Evolutionary conservation across 2,329 filamentous ascomycete genomes (phyloP).

Genomic region (Pestalotiopsis sp.): DNA sequence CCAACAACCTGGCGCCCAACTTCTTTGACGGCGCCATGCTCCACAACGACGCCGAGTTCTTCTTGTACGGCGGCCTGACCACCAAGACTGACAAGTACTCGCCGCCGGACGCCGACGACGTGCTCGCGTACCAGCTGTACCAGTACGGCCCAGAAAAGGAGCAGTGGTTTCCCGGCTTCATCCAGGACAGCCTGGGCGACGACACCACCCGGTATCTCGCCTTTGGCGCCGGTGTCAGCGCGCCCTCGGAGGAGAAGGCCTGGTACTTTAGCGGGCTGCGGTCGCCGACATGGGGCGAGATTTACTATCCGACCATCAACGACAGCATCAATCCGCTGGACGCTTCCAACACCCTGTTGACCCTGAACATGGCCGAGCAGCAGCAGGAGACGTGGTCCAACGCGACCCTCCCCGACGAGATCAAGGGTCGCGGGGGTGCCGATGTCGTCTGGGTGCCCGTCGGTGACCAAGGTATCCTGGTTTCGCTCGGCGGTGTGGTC

Average conservation of each 20-base stretch:
- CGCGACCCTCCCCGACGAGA: conserved; percentile 47
- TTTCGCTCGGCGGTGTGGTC: conserved; percentile 76
- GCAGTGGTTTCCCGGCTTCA: conserved; percentile 46
- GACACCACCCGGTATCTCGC: conserved; percentile 60
- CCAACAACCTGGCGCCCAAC: conserved; percentile 56
- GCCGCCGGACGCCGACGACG: conserved; percentile 42
- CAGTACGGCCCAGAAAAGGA: conserved; percentile 50
- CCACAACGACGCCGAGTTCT: conserved; percentile 64
- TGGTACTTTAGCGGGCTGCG: conserved; percentile 72
- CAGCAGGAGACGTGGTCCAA: conserved; percentile 58
- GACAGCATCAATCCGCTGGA: conserved; percentile 41
- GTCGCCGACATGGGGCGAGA: conserved; percentile 49
- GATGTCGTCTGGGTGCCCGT: conserved; percentile 79
- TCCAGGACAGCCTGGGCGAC: conserved; percentile 40
- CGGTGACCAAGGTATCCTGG: conserved; percentile 72
- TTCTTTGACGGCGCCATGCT: conserved; percentile 67
- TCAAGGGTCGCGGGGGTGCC: conserved; percentile 61
- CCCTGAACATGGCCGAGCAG: conserved; percentile 60
- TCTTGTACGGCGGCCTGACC: conserved; percentile 64
- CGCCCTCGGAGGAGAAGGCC: conserved; percentile 70
- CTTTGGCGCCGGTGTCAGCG: conserved; percentile 64
- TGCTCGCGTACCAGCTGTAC: conserved; percentile 55
- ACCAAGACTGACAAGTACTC: conserved; percentile 35
- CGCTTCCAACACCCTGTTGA: conserved; percentile 60
- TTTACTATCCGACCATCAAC: conserved; percentile 41